phyloP scores from a whole-genome alignment of 805 yeast genomes.

The Suhomyces sp. region DNA sequence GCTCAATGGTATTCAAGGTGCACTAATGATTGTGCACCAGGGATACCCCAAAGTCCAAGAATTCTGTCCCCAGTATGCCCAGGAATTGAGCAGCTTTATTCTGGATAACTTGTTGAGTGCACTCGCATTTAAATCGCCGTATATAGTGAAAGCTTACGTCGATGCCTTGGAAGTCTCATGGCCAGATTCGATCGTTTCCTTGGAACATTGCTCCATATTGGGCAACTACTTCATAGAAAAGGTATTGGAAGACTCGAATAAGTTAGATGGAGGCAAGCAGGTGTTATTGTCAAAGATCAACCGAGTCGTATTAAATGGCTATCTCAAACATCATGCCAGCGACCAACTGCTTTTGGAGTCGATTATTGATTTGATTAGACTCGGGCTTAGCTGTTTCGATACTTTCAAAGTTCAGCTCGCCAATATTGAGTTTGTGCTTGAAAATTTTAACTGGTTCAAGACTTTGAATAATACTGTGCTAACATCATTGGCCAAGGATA shows the following conservation, averaged over 20 bases:
- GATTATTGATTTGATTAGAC: conserved; percentile 23
- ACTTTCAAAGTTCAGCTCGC: conserved; percentile 45
- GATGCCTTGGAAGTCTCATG: conserved; percentile 12
- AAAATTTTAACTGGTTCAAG: not conserved
- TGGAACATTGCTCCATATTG: conserved; percentile 14
- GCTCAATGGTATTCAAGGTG: conserved; percentile 7
- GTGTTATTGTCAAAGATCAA: conserved; percentile 36
- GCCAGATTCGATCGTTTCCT: conserved; percentile 8
- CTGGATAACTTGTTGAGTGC: conserved; percentile 10
- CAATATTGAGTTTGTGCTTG: conserved; percentile 33
- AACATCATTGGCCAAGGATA: conserved; percentile 2
- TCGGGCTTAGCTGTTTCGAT: conserved; percentile 34
- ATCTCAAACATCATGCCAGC: not conserved
- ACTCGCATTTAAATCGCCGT: conserved; percentile 21
- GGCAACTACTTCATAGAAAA: conserved; percentile 35
- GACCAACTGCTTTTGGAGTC: conserved; percentile 12
- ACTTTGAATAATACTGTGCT: not conserved
- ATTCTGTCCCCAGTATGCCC: conserved; percentile 1
- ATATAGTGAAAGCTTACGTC: conserved; percentile 33
- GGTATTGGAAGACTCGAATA: conserved; percentile 12
- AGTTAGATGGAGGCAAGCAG: conserved; percentile 50
- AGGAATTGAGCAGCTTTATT: not conserved
- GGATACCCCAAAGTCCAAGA: conserved; percentile 1
- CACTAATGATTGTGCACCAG: conserved; percentile 19
- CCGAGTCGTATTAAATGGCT: not conserved